A percentile compares a stretch with the other conserved stretches of the same genome.
These are phyloP conservation scores for Primulina huaijiensis DNA, from an alignment of 257 asterid genomes.

Conservation along the genomic window DNA sequence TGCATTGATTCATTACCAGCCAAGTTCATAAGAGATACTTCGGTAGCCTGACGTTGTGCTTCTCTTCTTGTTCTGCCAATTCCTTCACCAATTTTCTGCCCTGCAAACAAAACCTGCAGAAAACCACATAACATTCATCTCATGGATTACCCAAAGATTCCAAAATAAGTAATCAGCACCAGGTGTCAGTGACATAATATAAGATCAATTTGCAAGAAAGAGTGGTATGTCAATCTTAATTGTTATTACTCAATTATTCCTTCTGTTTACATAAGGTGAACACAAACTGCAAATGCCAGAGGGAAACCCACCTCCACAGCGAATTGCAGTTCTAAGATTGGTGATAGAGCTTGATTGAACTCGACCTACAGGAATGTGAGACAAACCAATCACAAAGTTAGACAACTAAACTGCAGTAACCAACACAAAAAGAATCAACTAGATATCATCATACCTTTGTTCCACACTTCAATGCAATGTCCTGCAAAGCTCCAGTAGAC, in stretches of 20 bases:
- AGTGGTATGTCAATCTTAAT: conserved; percentile 13
- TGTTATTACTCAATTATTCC: conserved; percentile 15
- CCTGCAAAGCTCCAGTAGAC: conserved; percentile 61
- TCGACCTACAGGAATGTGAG: conserved; percentile 65
- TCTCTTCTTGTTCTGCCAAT: conserved; percentile 88
- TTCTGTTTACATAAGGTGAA: conserved; percentile 13
- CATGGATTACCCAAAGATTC: conserved; percentile 4
- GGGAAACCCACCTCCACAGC: conserved; percentile 57
- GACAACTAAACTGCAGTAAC: conserved; percentile 12
- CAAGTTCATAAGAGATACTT: conserved; percentile 71
- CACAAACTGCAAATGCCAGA: conserved; percentile 13
- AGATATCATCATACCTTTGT: conserved; percentile 59
- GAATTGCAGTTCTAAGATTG: conserved; percentile 64
- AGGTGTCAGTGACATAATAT: conserved; percentile 6
- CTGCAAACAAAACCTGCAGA: conserved; percentile 80
- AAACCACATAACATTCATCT: conserved; percentile 23
- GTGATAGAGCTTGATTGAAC: conserved; percentile 52
- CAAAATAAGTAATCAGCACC: conserved; percentile 18
- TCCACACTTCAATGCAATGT: conserved; percentile 86
- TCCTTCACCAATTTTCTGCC: conserved; percentile 85
- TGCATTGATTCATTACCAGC: conserved; percentile 56
- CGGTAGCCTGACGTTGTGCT: conserved; percentile 80
- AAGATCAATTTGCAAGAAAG: conserved; percentile 17
- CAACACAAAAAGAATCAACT: conserved; percentile 14
- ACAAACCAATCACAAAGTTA: conserved; percentile 32